Evolutionary conservation across 176 grass and related monocot species (phyloP).

Genomic region (Dendrocalamus sinicus): DNA sequence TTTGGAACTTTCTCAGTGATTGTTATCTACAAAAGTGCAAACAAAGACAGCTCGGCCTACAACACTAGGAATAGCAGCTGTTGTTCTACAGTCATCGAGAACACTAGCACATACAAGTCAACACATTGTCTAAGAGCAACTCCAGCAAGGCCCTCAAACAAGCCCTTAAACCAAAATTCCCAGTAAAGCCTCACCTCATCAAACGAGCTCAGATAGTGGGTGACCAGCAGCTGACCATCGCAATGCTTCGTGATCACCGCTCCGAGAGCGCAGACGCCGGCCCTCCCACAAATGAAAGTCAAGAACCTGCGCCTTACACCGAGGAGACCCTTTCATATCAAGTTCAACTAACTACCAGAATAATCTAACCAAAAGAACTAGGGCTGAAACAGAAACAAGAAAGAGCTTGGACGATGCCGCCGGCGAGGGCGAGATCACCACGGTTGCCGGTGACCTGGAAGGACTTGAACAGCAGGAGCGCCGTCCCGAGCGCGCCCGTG

Average conservation of each 20-base stretch:
- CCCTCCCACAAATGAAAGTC: conserved; percentile 88
- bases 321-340: conserved; percentile 33
- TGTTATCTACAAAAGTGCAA: conserved; percentile 61
- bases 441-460: conserved; percentile 67
- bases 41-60: not conserved
- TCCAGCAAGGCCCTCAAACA: too few relatives aligned
- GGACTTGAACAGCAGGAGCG: conserved; percentile 83
- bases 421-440: conserved; percentile 60
- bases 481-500: conserved; percentile 81
- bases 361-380: not conserved
- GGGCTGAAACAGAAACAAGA: not conserved
- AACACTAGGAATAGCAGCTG: not conserved
- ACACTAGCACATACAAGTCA: not conserved
- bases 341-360: not conserved
- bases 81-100: not conserved
- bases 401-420: conserved; percentile 51
- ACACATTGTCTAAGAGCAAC: not conserved
- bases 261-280: conserved; percentile 79
- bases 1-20: conserved; percentile 68
- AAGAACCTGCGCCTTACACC: conserved; percentile 68
- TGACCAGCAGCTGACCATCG: conserved; percentile 51
- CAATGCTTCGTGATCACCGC: conserved; percentile 68
- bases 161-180: not conserved
- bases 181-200: conserved; percentile 62
- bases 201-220: conserved; percentile 72